Evolutionary conservation across 2,329 filamentous ascomycete genomes (phyloP), one percentile per base, ranked within the genome.

Genomic region (Lasiodiplodia hormozganensis): DNA sequence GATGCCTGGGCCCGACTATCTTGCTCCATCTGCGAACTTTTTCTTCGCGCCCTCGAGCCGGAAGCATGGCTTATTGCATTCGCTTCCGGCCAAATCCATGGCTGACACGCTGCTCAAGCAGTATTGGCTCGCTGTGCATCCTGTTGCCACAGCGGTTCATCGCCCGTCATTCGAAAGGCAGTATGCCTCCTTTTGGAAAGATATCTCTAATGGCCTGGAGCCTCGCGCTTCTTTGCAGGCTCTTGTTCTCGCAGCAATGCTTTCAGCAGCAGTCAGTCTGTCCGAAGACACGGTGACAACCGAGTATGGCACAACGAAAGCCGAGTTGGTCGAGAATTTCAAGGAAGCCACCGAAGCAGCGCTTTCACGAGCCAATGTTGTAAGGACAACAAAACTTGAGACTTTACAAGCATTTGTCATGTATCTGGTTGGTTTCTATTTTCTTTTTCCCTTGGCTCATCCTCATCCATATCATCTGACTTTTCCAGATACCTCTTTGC

Each of bases 371-470:
- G 90, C 91, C 4, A 90, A 92, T 74, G 91, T 93, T 69, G 78
- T 94, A 43, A 84, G 89, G 43, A 92, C 90, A 0, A 92, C 87
- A 0, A 90, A 88, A 71, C 80, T 92, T n/a, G 90, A 93, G 76
- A 92, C 89, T 0, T 82, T 94, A 73, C 92, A 94, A 75, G 90
- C 90, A 1, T 90, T 93, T 73, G 87, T 93, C 43, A 90, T 93
- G 83, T 94, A 93, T 71, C 82, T 93, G 79, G 89, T 91, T 77
- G 79, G 86, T 65, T 10, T 34, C 31, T 34, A 34, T 10, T 34
- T 34, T 5, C 12, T 28, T 28, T 11, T 11, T 28, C 2, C 36
- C 10, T 5, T 34, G 7, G 8, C 31, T 1, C 18, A 4, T 28
- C 2, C 10, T 18, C 16, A 2, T n/a, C 28, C 1, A 23, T 12